These are phyloP conservation scores for Avena eriantha DNA, from an alignment of 176 grass and related monocot genomes.

Conservation along the genomic window DNA sequence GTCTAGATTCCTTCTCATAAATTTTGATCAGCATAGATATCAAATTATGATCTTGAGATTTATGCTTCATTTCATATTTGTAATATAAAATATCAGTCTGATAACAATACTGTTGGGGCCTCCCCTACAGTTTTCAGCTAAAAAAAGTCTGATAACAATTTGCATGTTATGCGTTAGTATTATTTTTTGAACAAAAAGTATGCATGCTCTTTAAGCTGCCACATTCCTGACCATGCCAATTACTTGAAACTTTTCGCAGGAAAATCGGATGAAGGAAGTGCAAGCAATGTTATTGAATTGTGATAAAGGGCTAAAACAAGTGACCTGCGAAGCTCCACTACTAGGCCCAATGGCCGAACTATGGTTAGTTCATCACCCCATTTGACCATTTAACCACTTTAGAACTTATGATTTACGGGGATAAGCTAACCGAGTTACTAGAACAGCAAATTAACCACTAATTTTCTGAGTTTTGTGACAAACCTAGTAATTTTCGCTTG, in stretches of 20 bases:
- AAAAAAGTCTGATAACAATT: not conserved
- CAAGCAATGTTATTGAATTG: conserved; percentile 87
- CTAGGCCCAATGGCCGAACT: conserved; percentile 57
- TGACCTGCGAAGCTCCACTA: conserved; percentile 45
- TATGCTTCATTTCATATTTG: not conserved
- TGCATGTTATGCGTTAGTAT: not conserved
- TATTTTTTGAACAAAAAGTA: not conserved
- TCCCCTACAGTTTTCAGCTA: too few relatives aligned
- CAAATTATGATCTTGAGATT: conserved; percentile 2
- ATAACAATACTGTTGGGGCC: not conserved
- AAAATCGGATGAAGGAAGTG: conserved; percentile 90
- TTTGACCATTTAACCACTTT: not conserved
- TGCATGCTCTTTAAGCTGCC: not conserved
- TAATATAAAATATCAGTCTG: not conserved
- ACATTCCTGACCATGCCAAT: conserved; percentile 3
- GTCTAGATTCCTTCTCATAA: conserved; percentile 1
- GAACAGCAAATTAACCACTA: not conserved
- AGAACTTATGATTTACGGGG: not conserved
- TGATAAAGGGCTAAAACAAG: conserved; percentile 80
- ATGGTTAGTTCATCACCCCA: conserved; percentile 47
- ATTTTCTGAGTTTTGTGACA: not conserved
- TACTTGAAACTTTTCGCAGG: conserved; percentile 52
- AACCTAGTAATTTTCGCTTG: not conserved
- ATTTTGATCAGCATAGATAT: not conserved
- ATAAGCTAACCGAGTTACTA: not conserved